phyloP scores from a whole-genome alignment of 2,329 filamentous ascomycete genomes.

The Seiridium unicorne region DNA sequence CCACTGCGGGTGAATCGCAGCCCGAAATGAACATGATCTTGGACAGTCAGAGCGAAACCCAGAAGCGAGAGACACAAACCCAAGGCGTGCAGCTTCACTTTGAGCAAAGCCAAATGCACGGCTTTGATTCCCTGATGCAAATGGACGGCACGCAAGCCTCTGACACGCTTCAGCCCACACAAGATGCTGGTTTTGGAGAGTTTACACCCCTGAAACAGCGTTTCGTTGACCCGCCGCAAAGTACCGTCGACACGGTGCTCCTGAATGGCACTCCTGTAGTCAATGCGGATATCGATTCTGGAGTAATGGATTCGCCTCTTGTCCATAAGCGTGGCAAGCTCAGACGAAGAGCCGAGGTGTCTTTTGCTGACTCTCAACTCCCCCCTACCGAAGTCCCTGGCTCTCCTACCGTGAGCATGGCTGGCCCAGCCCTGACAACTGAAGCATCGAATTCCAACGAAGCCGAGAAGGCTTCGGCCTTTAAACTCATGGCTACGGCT shows the following conservation, averaged over 20 bases:
- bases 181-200: slow-evolving; percentile 75
- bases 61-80: slow-evolving; percentile 39
- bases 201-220: slow-evolving; percentile 69
- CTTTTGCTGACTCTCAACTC: slow-evolving; percentile 26
- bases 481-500: slow-evolving; percentile 68
- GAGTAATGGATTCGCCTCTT: slow-evolving; percentile 61
- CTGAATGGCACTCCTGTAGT: slow-evolving; percentile 32
- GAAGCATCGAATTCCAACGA: neutral
- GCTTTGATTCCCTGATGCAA: slow-evolving; percentile 54
- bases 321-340: slow-evolving; percentile 59
- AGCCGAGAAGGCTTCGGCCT: slow-evolving; percentile 45
- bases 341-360: slow-evolving; percentile 19
- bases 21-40: slow-evolving; percentile 48
- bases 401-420: slow-evolving; percentile 33
- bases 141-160: slow-evolving; percentile 61
- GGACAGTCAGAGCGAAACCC: slow-evolving; percentile 44
- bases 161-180: slow-evolving; percentile 72
- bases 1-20: slow-evolving; percentile 51
- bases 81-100: slow-evolving; percentile 54
- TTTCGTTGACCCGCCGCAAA: slow-evolving; percentile 63
- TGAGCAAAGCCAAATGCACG: slow-evolving; percentile 59
- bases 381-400: slow-evolving; percentile 40
- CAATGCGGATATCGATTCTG: slow-evolving; percentile 20
- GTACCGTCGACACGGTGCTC: slow-evolving; percentile 70
- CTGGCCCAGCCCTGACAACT: slow-evolving; percentile 32